Base-by-base conservation (phyloP, 441 rosid genomes). In the Lepidium campestre region DNA sequence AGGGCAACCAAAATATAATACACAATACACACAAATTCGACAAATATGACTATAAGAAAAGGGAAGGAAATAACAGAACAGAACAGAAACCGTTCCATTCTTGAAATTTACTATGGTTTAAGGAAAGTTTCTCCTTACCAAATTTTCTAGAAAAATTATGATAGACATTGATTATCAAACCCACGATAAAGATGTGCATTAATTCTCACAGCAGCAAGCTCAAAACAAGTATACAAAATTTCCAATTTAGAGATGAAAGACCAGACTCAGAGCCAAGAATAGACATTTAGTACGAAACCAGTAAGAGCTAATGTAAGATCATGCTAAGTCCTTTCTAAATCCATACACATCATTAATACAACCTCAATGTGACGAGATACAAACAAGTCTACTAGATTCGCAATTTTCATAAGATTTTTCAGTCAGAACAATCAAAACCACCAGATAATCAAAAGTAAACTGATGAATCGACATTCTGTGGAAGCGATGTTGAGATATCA, bases 281-380 rank as follows among this genome's bases (percentile, higher is more conserved):
- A 29, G 10, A 29, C 9, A 7, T 29, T 29, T 7, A 7, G 34
- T 3, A 7, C 10, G 34, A 29, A 29, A 29, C 34, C 49, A 37
- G 6, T 44, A 67, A 0, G 36, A 50, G 36, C n/a, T n/a, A 61
- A 68, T 48, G 0, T 49, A 31, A 67, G 39, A 46, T 48, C 62
- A 63, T 34, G 39, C 35, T 13, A 18, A 18, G 10, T 32, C 48
- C n/a, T 40, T 14, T 49, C 44, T 18, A 53, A 46, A 42, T 41
- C 47, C n/a, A 53, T 46, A 75, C 44, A 62, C 69, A 62, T 35
- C 45, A 44, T 3, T 44, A 56, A 73, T 67, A 44, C 40, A 49
- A 34, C 49, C 17, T 44, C 54, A 34, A 4, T 29, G 10, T 29
- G 7, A 7, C 10, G 34, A 7, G 34, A 29, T 29, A 29, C 34